These are phyloP conservation scores for Aciculosporium take DNA, from an alignment of 2,329 filamentous ascomycete species.

Conservation along the genomic window DNA sequence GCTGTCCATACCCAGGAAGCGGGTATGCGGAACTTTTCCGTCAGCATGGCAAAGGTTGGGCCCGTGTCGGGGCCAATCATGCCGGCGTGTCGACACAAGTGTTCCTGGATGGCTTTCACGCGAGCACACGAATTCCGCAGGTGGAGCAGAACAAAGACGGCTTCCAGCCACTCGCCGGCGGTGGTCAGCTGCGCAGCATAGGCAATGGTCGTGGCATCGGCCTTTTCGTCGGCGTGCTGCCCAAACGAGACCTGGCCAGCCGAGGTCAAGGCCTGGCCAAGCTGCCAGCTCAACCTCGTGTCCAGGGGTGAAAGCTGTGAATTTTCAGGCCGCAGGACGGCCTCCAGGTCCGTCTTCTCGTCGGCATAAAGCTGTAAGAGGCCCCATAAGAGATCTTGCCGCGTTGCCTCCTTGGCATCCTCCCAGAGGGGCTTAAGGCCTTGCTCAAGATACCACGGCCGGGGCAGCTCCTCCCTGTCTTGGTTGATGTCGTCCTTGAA, in stretches of 20 bases:
- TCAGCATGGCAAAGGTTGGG: slow-evolving; percentile 43
- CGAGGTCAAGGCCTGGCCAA: slow-evolving; percentile 51
- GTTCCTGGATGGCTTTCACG: slow-evolving; percentile 53
- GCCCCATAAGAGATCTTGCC: slow-evolving; percentile 75
- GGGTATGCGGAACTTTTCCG: slow-evolving; percentile 55
- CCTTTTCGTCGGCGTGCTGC: slow-evolving; percentile 40
- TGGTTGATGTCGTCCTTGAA: slow-evolving; percentile 62
- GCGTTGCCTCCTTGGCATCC: slow-evolving; percentile 39
- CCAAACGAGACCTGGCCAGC: slow-evolving; percentile 38
- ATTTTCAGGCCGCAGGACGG: slow-evolving; percentile 61
- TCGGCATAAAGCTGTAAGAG: slow-evolving; percentile 68
- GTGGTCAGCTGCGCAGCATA: slow-evolving; percentile 52
- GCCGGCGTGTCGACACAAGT: slow-evolving; percentile 58
- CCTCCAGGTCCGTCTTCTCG: slow-evolving; percentile 44
- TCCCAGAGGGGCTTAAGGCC: slow-evolving; percentile 44
- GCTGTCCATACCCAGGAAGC: slow-evolving; percentile 73
- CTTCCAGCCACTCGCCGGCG: slow-evolving; percentile 52
- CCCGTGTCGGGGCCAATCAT: slow-evolving; percentile 46
- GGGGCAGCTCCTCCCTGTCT: slow-evolving; percentile 56
- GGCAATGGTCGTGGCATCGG: slow-evolving; percentile 50
- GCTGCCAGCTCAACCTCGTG: slow-evolving; percentile 69
- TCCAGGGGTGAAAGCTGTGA: slow-evolving; percentile 62
- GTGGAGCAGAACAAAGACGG: slow-evolving; percentile 65
- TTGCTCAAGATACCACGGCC: slow-evolving; percentile 55
- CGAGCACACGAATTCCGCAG: slow-evolving; percentile 51